Evolutionary conservation across 164 flowering plant genomes (phyloP).

Genomic region (Aristolochia fimbriata): DNA sequence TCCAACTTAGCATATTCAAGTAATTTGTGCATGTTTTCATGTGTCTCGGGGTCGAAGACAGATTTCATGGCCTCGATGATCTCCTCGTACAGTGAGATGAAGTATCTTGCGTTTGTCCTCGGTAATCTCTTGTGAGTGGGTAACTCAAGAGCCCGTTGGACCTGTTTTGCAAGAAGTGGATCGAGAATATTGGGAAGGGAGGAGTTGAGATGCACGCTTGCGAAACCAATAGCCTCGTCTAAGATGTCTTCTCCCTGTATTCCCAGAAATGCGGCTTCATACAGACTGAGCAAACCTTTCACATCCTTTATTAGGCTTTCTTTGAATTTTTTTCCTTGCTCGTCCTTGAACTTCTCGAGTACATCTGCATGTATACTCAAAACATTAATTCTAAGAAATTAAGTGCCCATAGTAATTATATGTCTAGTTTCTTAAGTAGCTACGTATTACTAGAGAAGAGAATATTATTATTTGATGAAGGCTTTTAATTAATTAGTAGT

Average conservation of each 20-base stretch:
- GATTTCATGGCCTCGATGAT: too few species aligned
- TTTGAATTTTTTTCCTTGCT: background rate
- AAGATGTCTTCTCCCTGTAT: conserved; percentile 15
- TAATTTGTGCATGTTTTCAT: background rate
- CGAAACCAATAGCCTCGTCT: conserved; percentile 16
- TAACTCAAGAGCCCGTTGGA: conserved; percentile 7
- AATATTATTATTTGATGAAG: too few species aligned
- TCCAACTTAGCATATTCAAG: conserved; percentile 17
- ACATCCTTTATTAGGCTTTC: background rate
- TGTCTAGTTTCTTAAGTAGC: too few species aligned
- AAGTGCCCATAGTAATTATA: too few species aligned
- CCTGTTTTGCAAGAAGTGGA: conserved; percentile 1
- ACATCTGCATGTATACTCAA: background rate
- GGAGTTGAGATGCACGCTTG: conserved; percentile 6
- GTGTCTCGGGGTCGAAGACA: too few species aligned
- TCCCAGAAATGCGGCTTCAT: conserved; percentile 19
- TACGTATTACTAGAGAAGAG: too few species aligned
- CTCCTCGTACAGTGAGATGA: conserved; percentile 4
- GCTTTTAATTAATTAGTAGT: too few species aligned
- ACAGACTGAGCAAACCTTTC: conserved; percentile 5
- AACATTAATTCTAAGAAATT: too few species aligned
- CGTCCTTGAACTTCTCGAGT: conserved; percentile 2
- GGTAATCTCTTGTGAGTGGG: conserved; percentile 12
- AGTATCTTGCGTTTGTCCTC: conserved; percentile 12
- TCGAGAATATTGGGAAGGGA: background rate